Base-by-base conservation (phyloP, 345 rosid genomes). In the Noccaea bulbosa region DNA sequence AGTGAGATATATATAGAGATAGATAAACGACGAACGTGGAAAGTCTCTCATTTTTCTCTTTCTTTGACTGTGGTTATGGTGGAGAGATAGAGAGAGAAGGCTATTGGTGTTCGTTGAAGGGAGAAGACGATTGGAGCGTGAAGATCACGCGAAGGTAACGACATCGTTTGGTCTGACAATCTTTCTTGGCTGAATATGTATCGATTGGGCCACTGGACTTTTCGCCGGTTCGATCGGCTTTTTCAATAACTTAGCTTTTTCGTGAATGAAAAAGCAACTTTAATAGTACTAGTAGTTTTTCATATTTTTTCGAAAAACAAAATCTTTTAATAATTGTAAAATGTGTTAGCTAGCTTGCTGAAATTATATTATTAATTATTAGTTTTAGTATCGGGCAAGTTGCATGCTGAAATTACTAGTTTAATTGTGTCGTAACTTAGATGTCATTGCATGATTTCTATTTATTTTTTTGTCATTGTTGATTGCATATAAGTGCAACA, bases 1-100 rank as follows among this genome's bases (percentile, higher is more conserved):
- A 69, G 50, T 33, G 55, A 24, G 35, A 79, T 80, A 83, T 88
- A 91, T 91, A 88, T 84, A 38, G 15, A 35, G 63, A 62, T 59
- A 48, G 15, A 60, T 38, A 34, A 43, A 60, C 24, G 62, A 67
- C 43, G 62, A 58, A 35, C 35, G 57, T 45, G 75, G 72, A 37
- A 53, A 75, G 61, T 74, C 73, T 67, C 68, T 20, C 73, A 20
- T 59, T 65, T 39, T 48, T 62, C 57, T 65, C 65, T 58, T 38
- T 44, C 22, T 27, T 71, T 72, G 56, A 63, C 76, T 53, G 48
- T 54, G 45, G 61, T 62, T 41, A 71, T 71, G 68, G 77, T 38
- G 67, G 60, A 40, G 57, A 72, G 44, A 55, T 41, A 49, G 48
- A n/a, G 16, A 62, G 24, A 55, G 38, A 54, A 54, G 41, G 24